Conservation (phyloP, 768 basidiomycete genomes). For the Suillus ampliporus region DNA sequence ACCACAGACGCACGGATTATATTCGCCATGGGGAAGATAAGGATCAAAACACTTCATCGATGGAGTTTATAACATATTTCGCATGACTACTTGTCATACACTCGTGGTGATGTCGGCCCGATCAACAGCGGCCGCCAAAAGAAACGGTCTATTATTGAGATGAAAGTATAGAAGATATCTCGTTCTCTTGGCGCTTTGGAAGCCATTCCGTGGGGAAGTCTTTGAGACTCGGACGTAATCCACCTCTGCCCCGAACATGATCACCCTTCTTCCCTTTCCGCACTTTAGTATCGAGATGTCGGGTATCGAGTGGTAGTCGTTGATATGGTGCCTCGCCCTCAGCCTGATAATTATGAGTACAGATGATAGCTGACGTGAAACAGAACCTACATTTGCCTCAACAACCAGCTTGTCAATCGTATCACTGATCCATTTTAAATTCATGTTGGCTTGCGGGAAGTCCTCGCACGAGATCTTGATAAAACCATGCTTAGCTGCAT, state of each 20-base stretch:
- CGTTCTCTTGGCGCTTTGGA: conserved; percentile 37
- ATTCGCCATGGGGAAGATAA: conserved; percentile 29
- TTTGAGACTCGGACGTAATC: conserved; percentile 64
- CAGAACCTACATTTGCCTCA: conserved; percentile 81
- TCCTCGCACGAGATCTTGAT: conserved; percentile 92
- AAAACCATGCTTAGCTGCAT: conserved; percentile 70
- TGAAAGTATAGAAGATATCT: neutral
- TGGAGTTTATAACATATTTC: conserved; percentile 7
- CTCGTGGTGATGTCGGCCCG: conserved; percentile 11
- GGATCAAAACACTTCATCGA: conserved; percentile 1
- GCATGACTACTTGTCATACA: conserved; percentile 11
- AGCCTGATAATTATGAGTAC: conserved; percentile 26
- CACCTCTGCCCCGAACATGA: conserved; percentile 58
- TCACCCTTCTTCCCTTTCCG: conserved; percentile 78
- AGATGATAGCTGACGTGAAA: conserved; percentile 12
- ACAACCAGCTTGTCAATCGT: conserved; percentile 74
- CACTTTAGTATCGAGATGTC: conserved; percentile 76
- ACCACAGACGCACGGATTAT: conserved; percentile 56
- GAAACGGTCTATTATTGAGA: conserved; percentile 13
- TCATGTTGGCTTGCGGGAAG: conserved; percentile 82
- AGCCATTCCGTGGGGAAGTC: conserved; percentile 93
- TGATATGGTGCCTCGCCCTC: conserved; percentile 50
- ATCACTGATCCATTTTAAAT: conserved; percentile 94
- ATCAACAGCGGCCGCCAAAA: conserved; percentile 9
- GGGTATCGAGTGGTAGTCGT: conserved; percentile 79